Evolutionary conservation across 805 yeast genomes (phyloP).

Genomic region (Yamadazyma ubonensis): DNA sequence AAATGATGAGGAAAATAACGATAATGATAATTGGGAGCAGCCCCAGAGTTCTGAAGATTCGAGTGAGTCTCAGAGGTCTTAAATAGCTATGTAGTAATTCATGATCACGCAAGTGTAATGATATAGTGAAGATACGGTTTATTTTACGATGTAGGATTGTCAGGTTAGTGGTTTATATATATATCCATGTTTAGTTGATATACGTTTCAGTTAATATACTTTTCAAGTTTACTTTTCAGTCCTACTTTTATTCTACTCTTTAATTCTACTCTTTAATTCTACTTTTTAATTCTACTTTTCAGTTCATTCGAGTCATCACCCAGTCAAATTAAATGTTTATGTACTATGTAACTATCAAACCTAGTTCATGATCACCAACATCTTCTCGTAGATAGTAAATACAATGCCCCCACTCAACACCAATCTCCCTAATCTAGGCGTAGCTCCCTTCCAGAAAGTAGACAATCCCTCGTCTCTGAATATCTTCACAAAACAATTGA

Average conservation of each 20-base stretch:
- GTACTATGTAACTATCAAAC: slow-evolving; percentile 2
- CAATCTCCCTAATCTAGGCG: slow-evolving; percentile 91
- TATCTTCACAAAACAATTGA: slow-evolving; percentile 78
- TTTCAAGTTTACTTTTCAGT: no score
- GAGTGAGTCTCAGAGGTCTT: not conserved
- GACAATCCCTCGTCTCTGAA: slow-evolving; percentile 84
- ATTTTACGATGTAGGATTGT: no score
- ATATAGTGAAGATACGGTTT: no score
- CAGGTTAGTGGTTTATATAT: no score
- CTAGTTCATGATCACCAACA: slow-evolving; percentile 57
- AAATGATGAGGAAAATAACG: slow-evolving; percentile 4
- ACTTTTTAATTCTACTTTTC: slow-evolving; percentile 1
- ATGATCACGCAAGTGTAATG: no score
- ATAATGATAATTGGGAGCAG: not conserved
- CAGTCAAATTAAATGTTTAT: no score
- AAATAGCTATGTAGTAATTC: no score
- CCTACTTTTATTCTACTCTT: no score
- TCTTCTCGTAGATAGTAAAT: slow-evolving; percentile 92
- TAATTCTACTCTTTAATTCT: no score
- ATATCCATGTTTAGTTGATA: no score
- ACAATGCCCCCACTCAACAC: slow-evolving; percentile 96
- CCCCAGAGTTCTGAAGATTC: slow-evolving; percentile 1
- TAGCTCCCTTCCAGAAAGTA: slow-evolving; percentile 98
- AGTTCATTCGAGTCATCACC: no score
- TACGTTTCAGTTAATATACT: no score